Percentiles rank a stretch among this genome's conserved stretches.
These are phyloP conservation scores for Pseudocercospora vitis DNA, from an alignment of 2,329 filamentous ascomycete genomes.

Conservation along the genomic window DNA sequence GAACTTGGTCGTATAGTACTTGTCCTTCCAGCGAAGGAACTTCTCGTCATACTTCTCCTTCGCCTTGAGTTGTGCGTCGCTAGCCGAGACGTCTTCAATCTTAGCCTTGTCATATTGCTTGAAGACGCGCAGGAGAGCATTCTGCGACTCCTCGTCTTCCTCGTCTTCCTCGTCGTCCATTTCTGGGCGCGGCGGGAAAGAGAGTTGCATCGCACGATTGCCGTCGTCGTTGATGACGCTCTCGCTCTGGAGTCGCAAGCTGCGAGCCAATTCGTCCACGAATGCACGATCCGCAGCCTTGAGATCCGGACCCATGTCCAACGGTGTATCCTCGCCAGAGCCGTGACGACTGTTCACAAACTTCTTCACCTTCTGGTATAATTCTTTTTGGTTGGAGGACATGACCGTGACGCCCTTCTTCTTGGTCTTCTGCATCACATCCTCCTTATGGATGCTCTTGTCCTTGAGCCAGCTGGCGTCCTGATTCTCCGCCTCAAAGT, in stretches of 20 bases:
- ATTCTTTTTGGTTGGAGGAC: conserved; percentile 73
- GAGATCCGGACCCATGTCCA: conserved; percentile 72
- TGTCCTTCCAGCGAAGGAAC: conserved; percentile 89
- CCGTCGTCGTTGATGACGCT: conserved; percentile 64
- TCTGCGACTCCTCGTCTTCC: conserved; percentile 78
- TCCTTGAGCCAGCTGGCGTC: conserved; percentile 91
- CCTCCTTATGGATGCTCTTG: conserved; percentile 71
- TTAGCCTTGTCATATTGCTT: conserved; percentile 89
- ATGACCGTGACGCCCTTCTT: conserved; percentile 67
- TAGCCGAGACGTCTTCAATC: conserved; percentile 74
- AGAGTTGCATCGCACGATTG: conserved; percentile 65
- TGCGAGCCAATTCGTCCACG: conserved; percentile 78
- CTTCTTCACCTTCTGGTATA: conserved; percentile 79
- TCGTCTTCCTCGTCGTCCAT: conserved; percentile 61
- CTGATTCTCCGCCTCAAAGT: conserved; percentile 86
- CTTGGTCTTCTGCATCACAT: conserved; percentile 62
- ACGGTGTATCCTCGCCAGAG: conserved; percentile 52
- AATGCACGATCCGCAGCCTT: conserved; percentile 89
- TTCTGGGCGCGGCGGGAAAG: conserved; percentile 55
- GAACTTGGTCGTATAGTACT: conserved; percentile 89
- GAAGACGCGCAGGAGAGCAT: conserved; percentile 81
- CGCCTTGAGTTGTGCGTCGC: conserved; percentile 75
- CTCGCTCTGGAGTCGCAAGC: conserved; percentile 65
- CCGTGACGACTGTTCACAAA: conserved; percentile 70
- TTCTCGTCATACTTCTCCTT: conserved; percentile 86